Evolutionary conservation across 2,329 filamentous ascomycete species (phyloP).

Genomic region (Penicillium griseofulvum): DNA sequence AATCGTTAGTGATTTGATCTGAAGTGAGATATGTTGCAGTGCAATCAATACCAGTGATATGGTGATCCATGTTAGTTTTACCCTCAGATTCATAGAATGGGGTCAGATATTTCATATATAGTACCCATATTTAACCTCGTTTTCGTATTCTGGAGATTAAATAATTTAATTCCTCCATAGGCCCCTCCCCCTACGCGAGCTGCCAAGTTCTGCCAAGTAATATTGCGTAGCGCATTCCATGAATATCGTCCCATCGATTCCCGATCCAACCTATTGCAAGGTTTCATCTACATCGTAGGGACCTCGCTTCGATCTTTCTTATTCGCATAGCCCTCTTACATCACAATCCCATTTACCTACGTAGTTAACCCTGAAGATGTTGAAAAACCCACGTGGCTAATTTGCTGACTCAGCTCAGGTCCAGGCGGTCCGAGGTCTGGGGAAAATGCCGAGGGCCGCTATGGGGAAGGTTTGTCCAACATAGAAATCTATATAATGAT

Average conservation of each 20-base stretch:
- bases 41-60: neutral
- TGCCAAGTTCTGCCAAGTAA: neutral
- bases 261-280: neutral
- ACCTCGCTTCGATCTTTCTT: neutral
- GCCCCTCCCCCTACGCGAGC: neutral
- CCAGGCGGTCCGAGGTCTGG: neutral
- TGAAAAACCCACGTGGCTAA: neutral
- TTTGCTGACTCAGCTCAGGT: neutral
- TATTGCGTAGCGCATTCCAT: neutral
- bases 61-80: neutral
- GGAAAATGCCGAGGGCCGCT: conserved; percentile 9
- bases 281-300: neutral
- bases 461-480: neutral
- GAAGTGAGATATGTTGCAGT: neutral
- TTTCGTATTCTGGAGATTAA: neutral
- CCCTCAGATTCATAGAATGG: neutral
- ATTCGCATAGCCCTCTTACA: neutral
- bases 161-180: neutral
- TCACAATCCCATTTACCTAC: neutral
- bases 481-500: neutral
- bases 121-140: neutral
- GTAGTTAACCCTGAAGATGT: neutral
- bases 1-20: neutral
- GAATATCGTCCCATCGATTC: neutral
- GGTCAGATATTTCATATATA: neutral